These are phyloP conservation scores for Stephania cephalantha DNA, from an alignment of 164 flowering plant species.

Conservation along the genomic window DNA sequence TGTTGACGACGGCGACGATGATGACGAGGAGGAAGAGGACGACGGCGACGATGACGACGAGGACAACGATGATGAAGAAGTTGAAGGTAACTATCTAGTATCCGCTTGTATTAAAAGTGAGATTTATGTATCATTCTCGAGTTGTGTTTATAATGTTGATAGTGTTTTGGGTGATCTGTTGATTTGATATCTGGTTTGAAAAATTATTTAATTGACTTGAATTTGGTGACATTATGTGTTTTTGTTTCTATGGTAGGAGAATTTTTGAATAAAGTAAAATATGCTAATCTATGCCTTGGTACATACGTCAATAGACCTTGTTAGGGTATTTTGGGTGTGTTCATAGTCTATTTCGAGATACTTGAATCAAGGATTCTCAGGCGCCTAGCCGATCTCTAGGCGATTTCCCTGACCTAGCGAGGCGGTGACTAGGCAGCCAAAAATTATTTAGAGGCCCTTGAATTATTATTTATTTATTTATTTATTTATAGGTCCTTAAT, in stretches of 20 bases:
- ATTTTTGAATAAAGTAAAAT: too few species aligned
- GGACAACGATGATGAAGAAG: constrained; percentile 42
- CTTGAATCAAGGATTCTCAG: too few species aligned
- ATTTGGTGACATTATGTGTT: background rate
- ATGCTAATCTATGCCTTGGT: too few species aligned
- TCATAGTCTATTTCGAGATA: background rate
- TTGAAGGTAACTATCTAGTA: constrained; percentile 27
- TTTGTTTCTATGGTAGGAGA: background rate
- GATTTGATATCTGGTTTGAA: background rate
- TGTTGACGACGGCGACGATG: constrained; percentile 51
- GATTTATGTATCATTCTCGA: background rate
- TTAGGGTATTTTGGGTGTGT: background rate
- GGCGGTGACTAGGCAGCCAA: too few species aligned
- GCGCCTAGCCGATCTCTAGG: too few species aligned
- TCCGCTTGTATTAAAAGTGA: background rate
- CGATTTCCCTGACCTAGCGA: too few species aligned
- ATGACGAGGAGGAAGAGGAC: constrained; percentile 48
- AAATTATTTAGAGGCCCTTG: too few species aligned
- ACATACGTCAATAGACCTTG: background rate
- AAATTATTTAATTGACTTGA: background rate
- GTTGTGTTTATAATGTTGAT: background rate
- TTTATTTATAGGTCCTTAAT: too few species aligned
- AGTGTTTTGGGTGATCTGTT: background rate
- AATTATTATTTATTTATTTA: too few species aligned
- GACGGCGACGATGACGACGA: constrained; percentile 51